Evolutionary conservation across 2,329 filamentous ascomycete genomes (phyloP).

Genomic region (Phyllosticta citribraziliensis): DNA sequence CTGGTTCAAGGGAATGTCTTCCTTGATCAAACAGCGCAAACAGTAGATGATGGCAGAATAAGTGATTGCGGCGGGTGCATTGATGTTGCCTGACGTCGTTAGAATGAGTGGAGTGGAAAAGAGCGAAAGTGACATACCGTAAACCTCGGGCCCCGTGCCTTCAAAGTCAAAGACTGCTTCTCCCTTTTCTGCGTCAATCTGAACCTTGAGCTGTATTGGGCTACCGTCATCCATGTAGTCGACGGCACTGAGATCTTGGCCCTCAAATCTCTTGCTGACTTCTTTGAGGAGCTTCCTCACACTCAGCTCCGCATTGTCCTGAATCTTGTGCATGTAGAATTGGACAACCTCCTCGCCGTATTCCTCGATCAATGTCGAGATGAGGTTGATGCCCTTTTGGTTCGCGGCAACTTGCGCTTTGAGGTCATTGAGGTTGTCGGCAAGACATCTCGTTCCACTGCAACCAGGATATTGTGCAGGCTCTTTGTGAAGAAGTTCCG

Average conservation of each 20-base stretch:
- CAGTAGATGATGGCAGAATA: slow-evolving; percentile 83
- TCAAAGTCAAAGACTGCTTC: slow-evolving; percentile 70
- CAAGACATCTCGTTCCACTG: slow-evolving; percentile 66
- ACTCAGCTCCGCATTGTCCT: slow-evolving; percentile 67
- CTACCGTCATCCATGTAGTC: slow-evolving; percentile 86
- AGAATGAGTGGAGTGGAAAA: neutral
- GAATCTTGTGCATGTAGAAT: slow-evolving; percentile 76
- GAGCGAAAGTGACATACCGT: slow-evolving; percentile 39
- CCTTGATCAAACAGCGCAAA: slow-evolving; percentile 66
- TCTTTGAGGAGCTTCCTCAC: slow-evolving; percentile 65
- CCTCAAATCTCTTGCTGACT: slow-evolving; percentile 59
- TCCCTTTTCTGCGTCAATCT: slow-evolving; percentile 63
- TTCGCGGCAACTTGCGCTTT: slow-evolving; percentile 84
- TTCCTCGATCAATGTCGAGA: slow-evolving; percentile 63
- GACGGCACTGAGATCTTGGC: slow-evolving; percentile 59
- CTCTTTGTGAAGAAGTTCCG: slow-evolving; percentile 59
- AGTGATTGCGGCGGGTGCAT: slow-evolving; percentile 72
- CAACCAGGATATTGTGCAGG: slow-evolving; percentile 68
- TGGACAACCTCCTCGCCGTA: slow-evolving; percentile 70
- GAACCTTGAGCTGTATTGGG: slow-evolving; percentile 64
- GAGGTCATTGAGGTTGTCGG: slow-evolving; percentile 76
- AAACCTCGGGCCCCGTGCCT: slow-evolving; percentile 71
- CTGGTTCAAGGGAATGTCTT: slow-evolving; percentile 80
- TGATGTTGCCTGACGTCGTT: slow-evolving; percentile 50
- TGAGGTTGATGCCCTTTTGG: slow-evolving; percentile 72